Evolutionary conservation across 106 monocot species (phyloP).

Genomic region (Xerophyta viscosa): DNA sequence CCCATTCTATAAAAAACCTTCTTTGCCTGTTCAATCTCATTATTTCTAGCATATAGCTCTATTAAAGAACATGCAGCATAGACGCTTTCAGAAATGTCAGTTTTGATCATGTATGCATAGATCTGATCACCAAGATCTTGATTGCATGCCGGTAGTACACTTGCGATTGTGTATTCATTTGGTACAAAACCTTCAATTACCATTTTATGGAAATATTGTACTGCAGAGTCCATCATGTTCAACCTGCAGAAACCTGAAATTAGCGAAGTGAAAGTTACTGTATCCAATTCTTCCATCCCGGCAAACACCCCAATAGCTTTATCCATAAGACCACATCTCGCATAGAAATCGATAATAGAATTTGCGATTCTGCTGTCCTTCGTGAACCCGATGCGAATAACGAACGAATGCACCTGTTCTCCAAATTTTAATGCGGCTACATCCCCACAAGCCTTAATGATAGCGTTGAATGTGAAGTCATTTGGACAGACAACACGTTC

Average conservation of each 20-base stretch:
- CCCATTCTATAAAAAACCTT: slow-evolving; percentile 32
- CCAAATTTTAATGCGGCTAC: slow-evolving; percentile 16
- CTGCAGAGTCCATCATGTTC: slow-evolving; percentile 20
- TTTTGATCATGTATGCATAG: slow-evolving; percentile 72
- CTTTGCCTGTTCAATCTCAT: slow-evolving; percentile 16
- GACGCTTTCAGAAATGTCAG: slow-evolving; percentile 19
- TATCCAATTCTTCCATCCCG: slow-evolving; percentile 23
- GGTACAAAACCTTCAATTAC: slow-evolving; percentile 28
- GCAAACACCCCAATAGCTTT: slow-evolving; percentile 30
- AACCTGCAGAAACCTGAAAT: slow-evolving; percentile 51
- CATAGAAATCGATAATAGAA: slow-evolving; percentile 56
- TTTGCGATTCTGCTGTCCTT: slow-evolving; percentile 25
- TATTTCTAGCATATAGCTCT: slow-evolving; percentile 57
- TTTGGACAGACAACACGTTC: slow-evolving; percentile 36
- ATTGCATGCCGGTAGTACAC: slow-evolving; percentile 40
- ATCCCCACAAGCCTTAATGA: slow-evolving; percentile 37
- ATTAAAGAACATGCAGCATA: slow-evolving; percentile 44
- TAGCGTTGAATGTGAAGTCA: slow-evolving; percentile 47
- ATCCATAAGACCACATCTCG: slow-evolving; percentile 32
- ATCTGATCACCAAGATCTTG: slow-evolving; percentile 57
- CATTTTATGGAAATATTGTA: slow-evolving; percentile 34
- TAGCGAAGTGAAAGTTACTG: slow-evolving; percentile 57
- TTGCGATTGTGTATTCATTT: slow-evolving; percentile 58
- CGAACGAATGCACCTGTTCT: slow-evolving; percentile 43
- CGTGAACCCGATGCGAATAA: slow-evolving; percentile 30